phyloP scores from a whole-genome alignment of 257 asterid genomes.

The Penstemon eatonii region DNA sequence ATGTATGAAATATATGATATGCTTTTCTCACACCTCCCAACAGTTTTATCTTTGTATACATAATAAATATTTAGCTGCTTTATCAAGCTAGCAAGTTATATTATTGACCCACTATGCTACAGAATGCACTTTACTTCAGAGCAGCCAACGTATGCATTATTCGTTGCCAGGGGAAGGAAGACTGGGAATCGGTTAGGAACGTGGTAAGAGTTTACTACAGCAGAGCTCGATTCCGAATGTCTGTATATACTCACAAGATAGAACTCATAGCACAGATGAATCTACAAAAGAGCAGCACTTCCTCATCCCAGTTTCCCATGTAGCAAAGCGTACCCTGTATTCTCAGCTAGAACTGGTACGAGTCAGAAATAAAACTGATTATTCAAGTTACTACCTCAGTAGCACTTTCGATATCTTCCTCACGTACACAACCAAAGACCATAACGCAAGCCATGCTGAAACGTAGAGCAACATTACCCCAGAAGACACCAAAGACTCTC shows the following conservation, averaged over 20 bases:
- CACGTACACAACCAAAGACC: conserved; percentile 74
- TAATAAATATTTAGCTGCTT: conserved; percentile 20
- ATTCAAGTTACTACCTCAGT: conserved; percentile 40
- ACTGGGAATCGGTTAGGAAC: neutral
- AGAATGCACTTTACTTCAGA: neutral
- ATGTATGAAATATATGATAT: neutral
- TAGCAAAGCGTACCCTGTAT: conserved; percentile 23
- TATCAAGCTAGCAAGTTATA: conserved; percentile 14
- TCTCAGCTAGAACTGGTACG: conserved; percentile 17
- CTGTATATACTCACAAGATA: conserved; percentile 16
- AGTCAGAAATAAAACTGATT: conserved; percentile 23
- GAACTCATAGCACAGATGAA: conserved; percentile 25
- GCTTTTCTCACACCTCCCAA: conserved; percentile 24
- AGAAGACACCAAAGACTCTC: conserved; percentile 50
- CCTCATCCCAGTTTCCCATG: conserved; percentile 25
- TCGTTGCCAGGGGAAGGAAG: conserved; percentile 5
- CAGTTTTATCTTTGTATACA: conserved; percentile 17
- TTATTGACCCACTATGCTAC: neutral
- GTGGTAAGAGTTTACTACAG: conserved; percentile 18
- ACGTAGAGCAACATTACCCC: conserved; percentile 70
- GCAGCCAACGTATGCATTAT: neutral
- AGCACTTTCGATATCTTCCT: conserved; percentile 71
- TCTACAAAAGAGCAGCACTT: conserved; percentile 22
- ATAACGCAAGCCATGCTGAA: conserved; percentile 82
- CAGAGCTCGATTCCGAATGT: conserved; percentile 15